These are phyloP conservation scores for Diaporthe aspalathi DNA, from an alignment of 2,329 filamentous ascomycete genomes.

Conservation along the genomic window DNA sequence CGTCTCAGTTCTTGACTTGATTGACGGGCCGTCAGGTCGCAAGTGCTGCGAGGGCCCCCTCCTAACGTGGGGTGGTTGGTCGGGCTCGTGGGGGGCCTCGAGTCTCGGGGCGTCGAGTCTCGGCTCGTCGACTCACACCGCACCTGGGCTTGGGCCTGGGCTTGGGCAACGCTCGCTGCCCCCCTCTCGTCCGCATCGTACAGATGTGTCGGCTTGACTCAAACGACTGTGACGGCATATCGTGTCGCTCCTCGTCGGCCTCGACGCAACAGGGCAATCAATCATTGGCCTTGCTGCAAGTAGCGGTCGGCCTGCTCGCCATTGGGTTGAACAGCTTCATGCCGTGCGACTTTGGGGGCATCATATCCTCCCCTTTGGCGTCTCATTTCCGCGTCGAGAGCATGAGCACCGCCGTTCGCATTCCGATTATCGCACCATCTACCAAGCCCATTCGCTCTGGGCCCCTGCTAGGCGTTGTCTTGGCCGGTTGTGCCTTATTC, in stretches of 20 bases:
- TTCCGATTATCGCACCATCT: neutral
- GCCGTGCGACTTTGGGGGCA: conserved; percentile 28
- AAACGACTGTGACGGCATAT: neutral
- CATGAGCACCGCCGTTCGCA: conserved; percentile 3
- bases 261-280: conserved; percentile 12
- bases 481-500: neutral
- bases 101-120: neutral
- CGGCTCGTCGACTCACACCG: too few species aligned
- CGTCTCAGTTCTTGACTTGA: conserved; percentile 7
- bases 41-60: conserved; percentile 4
- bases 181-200: conserved; percentile 34
- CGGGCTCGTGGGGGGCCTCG: neutral
- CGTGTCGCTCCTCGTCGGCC: conserved; percentile 2
- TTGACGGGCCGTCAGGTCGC: conserved; percentile 18
- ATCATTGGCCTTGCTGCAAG: conserved; percentile 9
- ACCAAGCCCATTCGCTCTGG: conserved; percentile 8
- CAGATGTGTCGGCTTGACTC: conserved; percentile 5
- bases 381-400: conserved; percentile 2
- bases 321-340: conserved; percentile 27
- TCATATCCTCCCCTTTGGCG: conserved; percentile 1
- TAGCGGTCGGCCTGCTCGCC: neutral
- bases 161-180: too few species aligned
- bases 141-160: neutral
- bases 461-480: conserved; percentile 27
- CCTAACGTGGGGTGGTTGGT: neutral